Base-by-base conservation (phyloP, 345 rosid species). In the Balakata baccata region DNA sequence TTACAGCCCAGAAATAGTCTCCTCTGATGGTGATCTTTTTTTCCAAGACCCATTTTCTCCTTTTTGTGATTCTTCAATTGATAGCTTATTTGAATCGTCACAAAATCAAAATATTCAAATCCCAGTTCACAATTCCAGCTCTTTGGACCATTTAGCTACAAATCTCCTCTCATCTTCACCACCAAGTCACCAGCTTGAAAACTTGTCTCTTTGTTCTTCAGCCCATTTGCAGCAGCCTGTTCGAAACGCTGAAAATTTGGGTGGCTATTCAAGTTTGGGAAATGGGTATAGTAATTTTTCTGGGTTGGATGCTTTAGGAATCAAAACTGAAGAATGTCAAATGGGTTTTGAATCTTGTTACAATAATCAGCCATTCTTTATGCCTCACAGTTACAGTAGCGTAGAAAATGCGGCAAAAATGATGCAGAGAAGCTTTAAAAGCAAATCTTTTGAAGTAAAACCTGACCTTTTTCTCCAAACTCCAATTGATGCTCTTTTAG, bases 351-450 rank as follows among this genome's bases (percentile, higher is more conserved):
- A 80, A 11, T 71, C 69, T 17, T 77, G 62, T 71, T 75, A 72
- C 51, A 59, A 66, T 25, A 72, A 79, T 14, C 54, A 75, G 12
- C 45, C 62, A 29, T 75, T 82, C 34, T 29, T 29, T 54, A 66
- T 73, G 64, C 87, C 90, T 41, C 77, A 82, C 74, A 87, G 89
- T 50, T 85, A 85, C 64, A 73, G 86, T 60, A 84, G 78, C 2
- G 85, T 49, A n/a, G 91, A 85, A 69, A 89, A 85, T 86, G 86
- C 61, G 39, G 79, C 78, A 6, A 88, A 79, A 66, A 75, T 81
- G 82, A 87, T 87, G 86, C 97, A 92, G 74, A 88, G 97, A 80
- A 90, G 94, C 82, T 85, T 75, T 37, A 90, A 96, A 56, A 82
- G 84, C 84, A 83, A 85, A 66, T 94, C 78, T 8, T 89, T 89